A percentile compares a stretch with the other conserved stretches of the same genome.
Evolutionary conservation across 2,329 filamentous ascomycete species (phyloP).

Genomic region (Penicillium vulpinum): DNA sequence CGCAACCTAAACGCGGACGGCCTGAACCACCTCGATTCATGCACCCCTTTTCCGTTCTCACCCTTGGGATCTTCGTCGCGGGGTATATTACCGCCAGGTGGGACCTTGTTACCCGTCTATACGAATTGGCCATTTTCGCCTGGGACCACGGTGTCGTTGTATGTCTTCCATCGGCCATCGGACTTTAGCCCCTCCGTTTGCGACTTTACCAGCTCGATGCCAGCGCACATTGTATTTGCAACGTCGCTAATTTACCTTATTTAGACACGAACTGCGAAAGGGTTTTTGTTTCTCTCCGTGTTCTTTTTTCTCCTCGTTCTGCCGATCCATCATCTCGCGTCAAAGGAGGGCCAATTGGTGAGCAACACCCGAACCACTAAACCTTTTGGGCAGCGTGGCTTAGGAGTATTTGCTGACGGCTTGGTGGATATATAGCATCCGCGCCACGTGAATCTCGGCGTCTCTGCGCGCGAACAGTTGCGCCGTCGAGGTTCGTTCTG

Average conservation of each 20-base stretch:
- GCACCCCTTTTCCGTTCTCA: slow-evolving; percentile 97
- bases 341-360: slow-evolving; percentile 77
- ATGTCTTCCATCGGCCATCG: slow-evolving; percentile 40
- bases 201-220: not conserved
- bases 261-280: slow-evolving; percentile 81
- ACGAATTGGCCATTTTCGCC: slow-evolving; percentile 95
- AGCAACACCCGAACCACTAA: slow-evolving; percentile 31
- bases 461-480: slow-evolving; percentile 94
- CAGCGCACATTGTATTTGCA: not conserved
- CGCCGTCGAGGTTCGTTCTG: slow-evolving; percentile 93
- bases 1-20: slow-evolving; percentile 28
- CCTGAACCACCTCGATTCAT: slow-evolving; percentile 55
- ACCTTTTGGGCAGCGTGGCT: not conserved
- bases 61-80: slow-evolving; percentile 97
- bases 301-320: slow-evolving; percentile 83
- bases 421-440: slow-evolving; percentile 65
- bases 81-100: slow-evolving; percentile 99
- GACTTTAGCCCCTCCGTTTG: slow-evolving; percentile 9
- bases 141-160: slow-evolving; percentile 99
- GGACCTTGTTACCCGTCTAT: slow-evolving; percentile 94
- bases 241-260: slow-evolving; percentile 6
- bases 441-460: slow-evolving; percentile 71
- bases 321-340: slow-evolving; percentile 79
- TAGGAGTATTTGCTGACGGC: slow-evolving; percentile 6
- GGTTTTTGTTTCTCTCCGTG: slow-evolving; percentile 76